Evolutionary conservation across 257 asterid species (phyloP).

Genomic region (Perilla frutescens): DNA sequence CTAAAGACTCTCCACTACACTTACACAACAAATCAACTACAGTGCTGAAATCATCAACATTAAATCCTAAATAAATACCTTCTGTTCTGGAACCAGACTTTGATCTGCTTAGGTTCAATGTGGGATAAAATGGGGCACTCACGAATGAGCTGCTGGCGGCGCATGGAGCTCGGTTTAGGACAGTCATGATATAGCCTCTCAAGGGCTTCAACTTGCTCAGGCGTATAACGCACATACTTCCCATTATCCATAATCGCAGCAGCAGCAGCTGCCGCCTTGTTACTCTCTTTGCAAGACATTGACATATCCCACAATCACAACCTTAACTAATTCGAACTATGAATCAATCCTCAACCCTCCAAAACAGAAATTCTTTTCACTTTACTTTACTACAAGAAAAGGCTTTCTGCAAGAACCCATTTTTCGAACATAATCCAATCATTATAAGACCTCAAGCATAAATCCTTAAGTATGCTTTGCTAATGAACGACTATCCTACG

Average conservation of each 20-base stretch:
- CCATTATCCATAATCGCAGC: conserved; percentile 65
- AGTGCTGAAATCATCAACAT: not conserved
- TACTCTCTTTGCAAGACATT: conserved; percentile 77
- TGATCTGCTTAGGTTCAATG: conserved; percentile 91
- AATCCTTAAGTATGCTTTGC: not conserved
- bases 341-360: conserved; percentile 1
- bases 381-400: conserved; percentile 23
- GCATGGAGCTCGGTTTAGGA: conserved; percentile 87
- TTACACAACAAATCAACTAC: conserved; percentile 1
- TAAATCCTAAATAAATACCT: conserved; percentile 50
- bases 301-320: conserved; percentile 47
- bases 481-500: conserved; percentile 20
- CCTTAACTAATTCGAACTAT: conserved; percentile 18
- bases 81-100: conserved; percentile 95
- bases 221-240: conserved; percentile 83
- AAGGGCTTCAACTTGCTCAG: conserved; percentile 91
- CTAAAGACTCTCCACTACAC: not conserved
- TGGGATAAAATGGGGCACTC: conserved; percentile 81
- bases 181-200: conserved; percentile 94
- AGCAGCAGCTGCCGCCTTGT: conserved; percentile 34
- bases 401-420: conserved; percentile 27
- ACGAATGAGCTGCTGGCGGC: conserved; percentile 89
- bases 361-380: not conserved
- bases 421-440: conserved; percentile 18
- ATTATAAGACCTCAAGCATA: conserved; percentile 25